Conservation (phyloP, 257 asterid genomes). For the Plectranthus barbatus region DNA sequence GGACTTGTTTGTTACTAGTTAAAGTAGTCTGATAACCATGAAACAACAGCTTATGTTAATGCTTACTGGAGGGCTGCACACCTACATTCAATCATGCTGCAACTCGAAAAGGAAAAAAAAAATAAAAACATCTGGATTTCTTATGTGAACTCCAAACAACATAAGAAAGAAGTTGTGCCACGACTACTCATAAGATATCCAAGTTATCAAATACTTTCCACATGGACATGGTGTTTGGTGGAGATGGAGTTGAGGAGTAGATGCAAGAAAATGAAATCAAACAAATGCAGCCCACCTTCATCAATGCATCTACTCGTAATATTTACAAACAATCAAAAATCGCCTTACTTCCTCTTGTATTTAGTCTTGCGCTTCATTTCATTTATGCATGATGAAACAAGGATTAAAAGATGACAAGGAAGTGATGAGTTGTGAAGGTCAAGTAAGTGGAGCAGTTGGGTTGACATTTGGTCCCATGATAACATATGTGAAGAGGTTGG, state of each 20-base stretch:
- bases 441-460: neutral
- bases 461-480: neutral
- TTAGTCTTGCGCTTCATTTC: neutral
- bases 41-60: too few species aligned
- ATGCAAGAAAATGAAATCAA: neutral
- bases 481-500: neutral
- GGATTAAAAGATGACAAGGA: neutral
- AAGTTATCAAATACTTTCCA: neutral
- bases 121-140: neutral
- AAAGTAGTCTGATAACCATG: neutral
- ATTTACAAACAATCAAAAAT: neutral
- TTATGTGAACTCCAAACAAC: neutral
- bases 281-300: neutral
- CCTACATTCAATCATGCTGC: neutral
- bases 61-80: too few species aligned
- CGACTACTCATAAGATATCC: neutral
- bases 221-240: too few species aligned
- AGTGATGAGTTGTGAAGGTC: neutral
- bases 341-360: neutral
- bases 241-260: too few species aligned
- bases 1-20: neutral
- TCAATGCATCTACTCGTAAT: too few species aligned
- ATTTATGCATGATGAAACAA: neutral
- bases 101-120: neutral
- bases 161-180: neutral